A percentile compares a stretch with the other conserved stretches of the same genome.
Evolutionary conservation across 2,329 filamentous ascomycete species (phyloP).

Genomic region (Beauveria caledonica): DNA sequence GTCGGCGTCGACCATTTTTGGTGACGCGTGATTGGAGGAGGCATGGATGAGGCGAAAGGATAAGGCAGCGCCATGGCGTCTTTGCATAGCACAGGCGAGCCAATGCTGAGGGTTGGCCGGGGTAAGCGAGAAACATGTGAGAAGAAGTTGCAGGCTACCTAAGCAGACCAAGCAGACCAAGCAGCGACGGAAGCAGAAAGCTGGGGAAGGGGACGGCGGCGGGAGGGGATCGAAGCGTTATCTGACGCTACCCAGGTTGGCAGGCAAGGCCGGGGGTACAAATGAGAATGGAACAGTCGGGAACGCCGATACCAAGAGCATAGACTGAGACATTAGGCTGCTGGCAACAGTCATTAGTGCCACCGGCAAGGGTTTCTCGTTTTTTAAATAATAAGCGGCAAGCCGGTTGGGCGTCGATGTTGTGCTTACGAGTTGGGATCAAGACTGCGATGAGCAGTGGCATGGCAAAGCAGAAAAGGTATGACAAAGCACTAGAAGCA

Average conservation of each 20-base stretch:
- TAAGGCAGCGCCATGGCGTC: neutral
- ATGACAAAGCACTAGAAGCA: too few species aligned
- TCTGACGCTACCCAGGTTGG: neutral
- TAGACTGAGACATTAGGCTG: constrained; percentile 1
- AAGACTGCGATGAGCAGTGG: neutral
- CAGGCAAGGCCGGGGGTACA: neutral
- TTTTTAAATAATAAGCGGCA: neutral
- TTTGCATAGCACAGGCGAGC: neutral
- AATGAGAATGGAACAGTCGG: neutral
- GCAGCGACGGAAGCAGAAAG: neutral
- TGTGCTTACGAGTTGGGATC: neutral
- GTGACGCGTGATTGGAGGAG: neutral
- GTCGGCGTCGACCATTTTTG: neutral
- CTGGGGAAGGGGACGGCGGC: neutral
- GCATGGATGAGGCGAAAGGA: neutral
- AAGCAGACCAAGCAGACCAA: neutral
- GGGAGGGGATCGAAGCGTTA: constrained; percentile 1
- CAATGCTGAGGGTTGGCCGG: neutral
- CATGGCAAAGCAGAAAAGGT: neutral
- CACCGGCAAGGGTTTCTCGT: neutral
- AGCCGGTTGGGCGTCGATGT: neutral
- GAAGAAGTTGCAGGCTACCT: neutral
- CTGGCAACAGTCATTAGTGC: neutral
- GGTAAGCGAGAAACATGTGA: neutral
- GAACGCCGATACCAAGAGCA: neutral